Evolutionary conservation across 345 rosid species (phyloP).

Genomic region (Acer negundo): DNA sequence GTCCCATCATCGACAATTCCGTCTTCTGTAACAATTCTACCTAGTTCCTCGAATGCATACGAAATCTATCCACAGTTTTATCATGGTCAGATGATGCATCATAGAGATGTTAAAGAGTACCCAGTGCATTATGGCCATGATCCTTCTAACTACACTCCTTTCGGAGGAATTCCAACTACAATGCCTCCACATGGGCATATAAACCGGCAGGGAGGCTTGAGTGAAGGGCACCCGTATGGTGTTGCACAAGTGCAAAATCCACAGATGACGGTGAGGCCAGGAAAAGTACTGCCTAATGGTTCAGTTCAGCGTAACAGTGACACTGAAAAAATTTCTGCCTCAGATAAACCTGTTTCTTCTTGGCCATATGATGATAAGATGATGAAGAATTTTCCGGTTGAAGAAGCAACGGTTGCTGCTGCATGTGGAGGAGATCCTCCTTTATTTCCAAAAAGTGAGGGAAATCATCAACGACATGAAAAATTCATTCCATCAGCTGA

Average conservation of each 20-base stretch:
- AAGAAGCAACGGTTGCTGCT: constrained; percentile 37
- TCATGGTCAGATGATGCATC: constrained; percentile 45
- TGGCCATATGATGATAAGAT: constrained; percentile 38
- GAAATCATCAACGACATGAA: constrained; percentile 34
- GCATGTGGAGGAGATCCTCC: constrained; percentile 35
- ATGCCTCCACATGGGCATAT: constrained; percentile 39
- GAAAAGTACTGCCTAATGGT: constrained; percentile 37
- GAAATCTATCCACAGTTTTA: constrained; percentile 52
- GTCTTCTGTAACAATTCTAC: constrained; percentile 44
- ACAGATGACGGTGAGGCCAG: constrained; percentile 37
- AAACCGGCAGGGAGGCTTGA: constrained; percentile 42
- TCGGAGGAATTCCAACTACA: constrained; percentile 38
- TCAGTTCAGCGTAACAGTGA: constrained; percentile 36
- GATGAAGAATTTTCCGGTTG: constrained; percentile 37
- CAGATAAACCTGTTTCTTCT: constrained; percentile 18
- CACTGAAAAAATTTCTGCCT: constrained; percentile 31
- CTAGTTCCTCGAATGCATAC: constrained; percentile 41
- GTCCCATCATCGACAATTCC: constrained; percentile 39
- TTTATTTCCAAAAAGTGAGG: constrained; percentile 35
- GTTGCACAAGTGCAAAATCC: constrained; percentile 44
- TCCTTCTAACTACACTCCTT: constrained; percentile 40
- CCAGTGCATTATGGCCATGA: constrained; percentile 42
- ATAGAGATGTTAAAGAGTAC: constrained; percentile 40
- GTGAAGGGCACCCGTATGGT: constrained; percentile 38
- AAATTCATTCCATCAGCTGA: constrained; percentile 43